Conservation (phyloP, 2,329 filamentous ascomycete species). For the Pseudogymnoascus sp. region DNA sequence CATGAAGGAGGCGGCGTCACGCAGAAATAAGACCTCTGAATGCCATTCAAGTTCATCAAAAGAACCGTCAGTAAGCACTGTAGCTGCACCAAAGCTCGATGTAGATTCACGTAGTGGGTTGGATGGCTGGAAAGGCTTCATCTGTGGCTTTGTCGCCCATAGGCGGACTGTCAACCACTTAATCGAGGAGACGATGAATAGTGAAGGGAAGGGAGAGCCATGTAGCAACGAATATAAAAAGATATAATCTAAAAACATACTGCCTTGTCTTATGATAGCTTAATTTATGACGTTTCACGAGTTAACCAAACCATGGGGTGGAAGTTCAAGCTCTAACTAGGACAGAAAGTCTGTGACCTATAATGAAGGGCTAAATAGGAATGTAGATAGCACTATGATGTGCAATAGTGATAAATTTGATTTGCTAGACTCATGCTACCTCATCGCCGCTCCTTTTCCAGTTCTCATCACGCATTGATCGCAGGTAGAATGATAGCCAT, state of each 20-base stretch:
- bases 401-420: neutral
- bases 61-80: neutral
- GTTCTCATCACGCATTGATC: conserved; percentile 10
- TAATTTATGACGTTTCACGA: neutral
- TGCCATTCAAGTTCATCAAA: neutral
- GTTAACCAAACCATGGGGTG: neutral
- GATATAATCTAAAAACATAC: no score
- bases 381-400: neutral
- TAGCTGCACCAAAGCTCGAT: neutral
- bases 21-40: neutral
- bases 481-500: conserved; percentile 8
- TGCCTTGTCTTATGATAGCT: neutral
- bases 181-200: neutral
- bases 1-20: neutral
- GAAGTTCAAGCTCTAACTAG: no score
- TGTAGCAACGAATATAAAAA: no score
- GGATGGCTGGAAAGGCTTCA: neutral
- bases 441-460: neutral
- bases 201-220: neutral
- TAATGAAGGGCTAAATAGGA: no score
- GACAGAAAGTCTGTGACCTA: no score
- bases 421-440: neutral
- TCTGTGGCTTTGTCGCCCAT: neutral
- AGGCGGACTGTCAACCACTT: neutral
- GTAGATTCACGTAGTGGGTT: neutral